A percentile compares a stretch with the other conserved stretches of the same genome.
These are phyloP conservation scores for Spergularia azorica DNA, from an alignment of 179 eudicot genomes.

Conservation along the genomic window DNA sequence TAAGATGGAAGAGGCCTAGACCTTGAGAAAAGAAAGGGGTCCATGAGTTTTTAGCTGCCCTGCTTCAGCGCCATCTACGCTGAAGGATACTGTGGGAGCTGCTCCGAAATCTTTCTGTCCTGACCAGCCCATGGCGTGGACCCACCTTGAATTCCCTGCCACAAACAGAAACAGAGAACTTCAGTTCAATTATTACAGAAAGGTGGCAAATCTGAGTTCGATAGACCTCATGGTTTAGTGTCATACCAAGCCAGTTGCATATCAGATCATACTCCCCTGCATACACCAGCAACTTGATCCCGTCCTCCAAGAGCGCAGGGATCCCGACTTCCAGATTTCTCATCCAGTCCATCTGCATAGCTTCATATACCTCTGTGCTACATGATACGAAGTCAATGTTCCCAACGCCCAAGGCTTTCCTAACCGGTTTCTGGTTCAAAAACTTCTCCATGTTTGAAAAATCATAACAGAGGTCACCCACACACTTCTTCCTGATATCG, in stretches of 20 bases:
- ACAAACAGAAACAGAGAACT: constrained; percentile 7
- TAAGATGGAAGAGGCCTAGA: constrained; percentile 24
- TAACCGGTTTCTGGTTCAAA: constrained; percentile 50
- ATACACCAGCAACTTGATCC: constrained; percentile 49
- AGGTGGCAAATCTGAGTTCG: background rate
- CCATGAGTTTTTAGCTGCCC: constrained; percentile 62
- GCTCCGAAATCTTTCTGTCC: constrained; percentile 58
- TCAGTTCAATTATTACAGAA: background rate
- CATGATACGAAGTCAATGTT: constrained; percentile 56
- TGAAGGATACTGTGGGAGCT: constrained; percentile 48
- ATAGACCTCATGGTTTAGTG: background rate
- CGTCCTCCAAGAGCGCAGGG: constrained; percentile 61
- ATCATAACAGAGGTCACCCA: constrained; percentile 62
- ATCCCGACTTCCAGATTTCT: constrained; percentile 56
- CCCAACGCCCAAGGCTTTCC: constrained; percentile 66
- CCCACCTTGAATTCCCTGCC: constrained; percentile 88
- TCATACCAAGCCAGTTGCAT: constrained; percentile 78
- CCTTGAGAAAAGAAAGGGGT: constrained; percentile 78
- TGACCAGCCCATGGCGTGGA: constrained; percentile 78
- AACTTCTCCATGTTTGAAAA: constrained; percentile 72
- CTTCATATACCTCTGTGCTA: constrained; percentile 49
- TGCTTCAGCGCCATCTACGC: constrained; percentile 61
- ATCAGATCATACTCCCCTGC: constrained; percentile 69
- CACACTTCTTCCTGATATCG: constrained; percentile 68
- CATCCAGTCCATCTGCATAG: constrained; percentile 67